Evolutionary conservation across 2,329 filamentous ascomycete genomes (phyloP).

Genomic region (Talaromyces marneffei): DNA sequence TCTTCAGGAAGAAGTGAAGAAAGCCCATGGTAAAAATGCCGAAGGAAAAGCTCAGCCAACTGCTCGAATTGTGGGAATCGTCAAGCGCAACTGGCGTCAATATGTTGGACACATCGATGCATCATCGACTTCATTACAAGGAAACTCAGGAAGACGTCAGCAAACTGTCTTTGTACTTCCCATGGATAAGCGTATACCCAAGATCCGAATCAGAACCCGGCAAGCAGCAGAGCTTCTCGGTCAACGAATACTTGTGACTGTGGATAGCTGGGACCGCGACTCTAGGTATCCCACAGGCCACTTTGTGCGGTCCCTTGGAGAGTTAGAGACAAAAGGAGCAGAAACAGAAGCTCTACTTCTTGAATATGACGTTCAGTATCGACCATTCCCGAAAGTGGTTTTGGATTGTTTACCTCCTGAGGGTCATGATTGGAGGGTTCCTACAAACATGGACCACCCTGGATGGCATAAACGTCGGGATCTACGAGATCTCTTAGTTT

Average conservation of each 20-base stretch:
- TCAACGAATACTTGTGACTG: constrained; percentile 85
- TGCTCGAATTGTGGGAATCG: constrained; percentile 81
- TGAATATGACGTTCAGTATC: constrained; percentile 96
- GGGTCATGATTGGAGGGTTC: constrained; percentile 91
- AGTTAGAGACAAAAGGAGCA: constrained; percentile 93
- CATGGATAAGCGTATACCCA: constrained; percentile 97
- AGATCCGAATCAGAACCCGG: constrained; percentile 85
- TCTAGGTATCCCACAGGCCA: constrained; percentile 89
- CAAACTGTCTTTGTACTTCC: constrained; percentile 92
- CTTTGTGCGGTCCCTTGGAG: constrained; percentile 86
- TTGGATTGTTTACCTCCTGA: constrained; percentile 86
- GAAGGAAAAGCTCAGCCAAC: constrained; percentile 84
- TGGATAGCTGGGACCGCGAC: constrained; percentile 92
- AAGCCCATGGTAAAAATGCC: constrained; percentile 67
- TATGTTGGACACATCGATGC: constrained; percentile 94
- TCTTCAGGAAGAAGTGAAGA: constrained; percentile 85
- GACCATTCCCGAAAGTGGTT: constrained; percentile 92
- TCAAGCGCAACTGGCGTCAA: constrained; percentile 96
- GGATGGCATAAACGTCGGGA: constrained; percentile 84
- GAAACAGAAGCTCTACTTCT: constrained; percentile 92
- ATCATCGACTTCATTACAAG: constrained; percentile 68
- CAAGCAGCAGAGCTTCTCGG: constrained; percentile 85
- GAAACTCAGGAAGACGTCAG: constrained; percentile 72
- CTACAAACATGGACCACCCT: constrained; percentile 67
- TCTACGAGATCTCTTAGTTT: constrained; percentile 78